These are phyloP conservation scores for Hypoxylon sp. DNA, from an alignment of 2,329 filamentous ascomycete genomes.

Conservation along the genomic window DNA sequence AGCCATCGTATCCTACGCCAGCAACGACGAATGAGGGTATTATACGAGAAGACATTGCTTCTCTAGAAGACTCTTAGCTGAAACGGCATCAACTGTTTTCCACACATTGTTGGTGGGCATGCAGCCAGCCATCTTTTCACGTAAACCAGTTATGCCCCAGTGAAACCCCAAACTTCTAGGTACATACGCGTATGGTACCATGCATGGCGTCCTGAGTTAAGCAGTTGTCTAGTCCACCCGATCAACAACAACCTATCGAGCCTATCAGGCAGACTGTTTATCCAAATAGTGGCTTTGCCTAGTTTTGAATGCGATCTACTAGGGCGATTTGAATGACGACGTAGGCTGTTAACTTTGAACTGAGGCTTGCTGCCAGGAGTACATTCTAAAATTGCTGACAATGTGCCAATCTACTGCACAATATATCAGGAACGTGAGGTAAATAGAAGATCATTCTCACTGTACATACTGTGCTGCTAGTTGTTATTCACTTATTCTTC, in stretches of 20 bases:
- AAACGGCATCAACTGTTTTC: constrained; percentile 13
- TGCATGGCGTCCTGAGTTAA: constrained; percentile 30
- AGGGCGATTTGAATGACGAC: constrained; percentile 12
- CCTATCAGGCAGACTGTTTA: constrained; percentile 23
- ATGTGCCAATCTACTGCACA: constrained; percentile 24
- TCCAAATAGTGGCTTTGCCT: constrained; percentile 29
- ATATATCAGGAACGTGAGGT: constrained; percentile 25
- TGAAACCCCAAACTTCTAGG: constrained; percentile 17
- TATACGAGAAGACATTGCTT: background rate
- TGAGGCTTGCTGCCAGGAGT: constrained; percentile 20
- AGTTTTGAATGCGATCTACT: constrained; percentile 27
- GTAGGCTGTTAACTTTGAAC: constrained; percentile 22
- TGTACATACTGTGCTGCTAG: constrained; percentile 1
- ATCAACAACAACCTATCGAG: constrained; percentile 27
- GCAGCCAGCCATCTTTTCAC: constrained; percentile 21
- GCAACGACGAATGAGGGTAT: background rate
- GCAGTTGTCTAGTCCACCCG: constrained; percentile 29
- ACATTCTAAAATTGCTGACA: constrained; percentile 20
- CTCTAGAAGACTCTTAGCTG: background rate
- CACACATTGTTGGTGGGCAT: constrained; percentile 12
- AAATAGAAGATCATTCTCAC: constrained; percentile 24
- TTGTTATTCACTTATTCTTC: background rate
- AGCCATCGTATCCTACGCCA: constrained; percentile 19
- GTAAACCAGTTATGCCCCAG: constrained; percentile 18
- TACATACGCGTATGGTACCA: constrained; percentile 32